These are phyloP conservation scores for Acer yangbiense DNA, from an alignment of 345 rosid genomes.

Conservation along the genomic window DNA sequence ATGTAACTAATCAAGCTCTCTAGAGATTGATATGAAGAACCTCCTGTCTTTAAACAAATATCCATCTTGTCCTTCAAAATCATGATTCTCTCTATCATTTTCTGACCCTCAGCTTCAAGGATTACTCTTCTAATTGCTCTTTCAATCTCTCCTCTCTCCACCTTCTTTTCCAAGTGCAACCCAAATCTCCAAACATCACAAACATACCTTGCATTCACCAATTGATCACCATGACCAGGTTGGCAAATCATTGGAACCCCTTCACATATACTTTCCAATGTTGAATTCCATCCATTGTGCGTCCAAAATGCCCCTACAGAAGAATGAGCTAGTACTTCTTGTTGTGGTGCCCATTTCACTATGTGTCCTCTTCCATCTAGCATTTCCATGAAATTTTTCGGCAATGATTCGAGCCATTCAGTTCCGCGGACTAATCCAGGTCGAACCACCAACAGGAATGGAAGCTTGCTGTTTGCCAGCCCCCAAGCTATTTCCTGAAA, in stretches of 20 bases:
- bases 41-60: conserved; percentile 34
- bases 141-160: conserved; percentile 46
- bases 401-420: conserved; percentile 42
- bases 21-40: conserved; percentile 41
- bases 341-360: conserved; percentile 78
- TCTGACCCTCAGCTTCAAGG: conserved; percentile 40
- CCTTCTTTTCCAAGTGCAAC: conserved; percentile 36
- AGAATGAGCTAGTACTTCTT: conserved; percentile 54
- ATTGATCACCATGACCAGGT: conserved; percentile 66
- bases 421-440: conserved; percentile 36
- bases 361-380: conserved; percentile 44
- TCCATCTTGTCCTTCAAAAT: conserved; percentile 39
- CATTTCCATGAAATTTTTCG: conserved; percentile 45
- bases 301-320: conserved; percentile 68
- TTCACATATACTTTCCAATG: conserved; percentile 59
- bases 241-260: conserved; percentile 86
- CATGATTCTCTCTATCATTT: conserved; percentile 34
- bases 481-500: conserved; percentile 61
- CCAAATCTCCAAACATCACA: conserved; percentile 63
- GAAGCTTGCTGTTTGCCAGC: conserved; percentile 41
- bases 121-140: conserved; percentile 34
- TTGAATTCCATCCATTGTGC: conserved; percentile 77
- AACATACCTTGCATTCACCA: conserved; percentile 48
- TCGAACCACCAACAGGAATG: conserved; percentile 77
- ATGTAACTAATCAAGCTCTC: conserved; percentile 40